phyloP scores from a whole-genome alignment of 2,329 filamentous ascomycete species.

The Pseudofabraea citricarpa region DNA sequence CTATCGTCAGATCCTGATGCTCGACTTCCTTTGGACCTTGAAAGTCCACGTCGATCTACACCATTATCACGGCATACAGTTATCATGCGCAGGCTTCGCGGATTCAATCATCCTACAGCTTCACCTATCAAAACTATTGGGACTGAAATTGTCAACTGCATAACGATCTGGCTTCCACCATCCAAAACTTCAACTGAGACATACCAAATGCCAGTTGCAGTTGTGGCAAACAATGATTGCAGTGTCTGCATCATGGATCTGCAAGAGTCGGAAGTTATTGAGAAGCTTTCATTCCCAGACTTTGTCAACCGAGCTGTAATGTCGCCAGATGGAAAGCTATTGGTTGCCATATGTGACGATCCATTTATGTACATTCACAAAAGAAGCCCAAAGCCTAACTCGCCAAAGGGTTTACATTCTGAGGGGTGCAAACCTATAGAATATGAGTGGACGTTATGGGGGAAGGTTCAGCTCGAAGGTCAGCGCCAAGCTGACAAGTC shows the following conservation, averaged over 20 bases:
- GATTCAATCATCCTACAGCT: slow-evolving; percentile 18
- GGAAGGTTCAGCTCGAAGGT: slow-evolving; percentile 52
- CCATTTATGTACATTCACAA: slow-evolving; percentile 81
- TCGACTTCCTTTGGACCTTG: slow-evolving; percentile 48
- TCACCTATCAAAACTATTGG: slow-evolving; percentile 51
- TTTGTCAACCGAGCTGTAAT: slow-evolving; percentile 93
- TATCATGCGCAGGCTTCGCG: slow-evolving; percentile 13
- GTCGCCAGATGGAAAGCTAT: slow-evolving; percentile 76
- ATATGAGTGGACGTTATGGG: slow-evolving; percentile 47
- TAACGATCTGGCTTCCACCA: slow-evolving; percentile 58
- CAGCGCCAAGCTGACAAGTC: slow-evolving; percentile 50
- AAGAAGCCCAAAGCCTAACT: slow-evolving; percentile 30
- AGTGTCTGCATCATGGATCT: slow-evolving; percentile 82
- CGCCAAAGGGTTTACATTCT: slow-evolving; percentile 13
- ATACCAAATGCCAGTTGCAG: slow-evolving; percentile 54
- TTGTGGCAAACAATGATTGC: slow-evolving; percentile 87
- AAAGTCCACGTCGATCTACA: slow-evolving; percentile 20
- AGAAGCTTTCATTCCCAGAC: slow-evolving; percentile 70
- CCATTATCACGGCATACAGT: slow-evolving; percentile 1
- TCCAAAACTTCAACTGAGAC: slow-evolving; percentile 29
- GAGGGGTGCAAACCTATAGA: slow-evolving; percentile 18
- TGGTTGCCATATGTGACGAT: slow-evolving; percentile 84
- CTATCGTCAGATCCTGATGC: slow-evolving; percentile 46
- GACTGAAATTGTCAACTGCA: slow-evolving; percentile 59
- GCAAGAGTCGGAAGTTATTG: slow-evolving; percentile 60